A percentile compares a stretch with the other conserved stretches of the same genome.
Conservation (phyloP, 2,329 filamentous ascomycete genomes). For the Fusarium mundagurra region DNA sequence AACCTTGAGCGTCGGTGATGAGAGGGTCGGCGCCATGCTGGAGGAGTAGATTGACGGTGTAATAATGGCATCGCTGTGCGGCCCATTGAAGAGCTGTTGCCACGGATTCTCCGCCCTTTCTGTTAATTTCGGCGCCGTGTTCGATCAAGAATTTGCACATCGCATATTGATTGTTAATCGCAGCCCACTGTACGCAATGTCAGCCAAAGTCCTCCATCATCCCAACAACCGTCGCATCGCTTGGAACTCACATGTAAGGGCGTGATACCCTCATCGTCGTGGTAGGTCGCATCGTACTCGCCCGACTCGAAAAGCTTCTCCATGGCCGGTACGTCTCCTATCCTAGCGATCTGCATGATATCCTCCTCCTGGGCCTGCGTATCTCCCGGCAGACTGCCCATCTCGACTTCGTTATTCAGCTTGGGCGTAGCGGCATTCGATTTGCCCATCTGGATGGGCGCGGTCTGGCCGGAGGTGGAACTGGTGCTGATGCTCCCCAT, state of each 20-base stretch:
- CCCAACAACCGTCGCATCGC: not conserved
- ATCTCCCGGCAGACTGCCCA: constrained; percentile 59
- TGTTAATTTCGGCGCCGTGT: constrained; percentile 88
- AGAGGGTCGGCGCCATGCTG: constrained; percentile 92
- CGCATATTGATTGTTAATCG: constrained; percentile 98
- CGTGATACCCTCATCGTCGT: constrained; percentile 93
- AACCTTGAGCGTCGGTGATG: constrained; percentile 92
- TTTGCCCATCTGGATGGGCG: constrained; percentile 67
- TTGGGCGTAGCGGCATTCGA: constrained; percentile 62
- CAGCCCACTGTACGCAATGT: constrained; percentile 78
- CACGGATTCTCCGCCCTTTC: constrained; percentile 92
- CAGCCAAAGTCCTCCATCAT: constrained; percentile 6
- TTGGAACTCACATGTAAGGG: constrained; percentile 81
- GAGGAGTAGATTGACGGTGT: constrained; percentile 91
- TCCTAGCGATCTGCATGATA: constrained; percentile 92
- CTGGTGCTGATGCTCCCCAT: constrained; percentile 56
- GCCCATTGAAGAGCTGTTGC: constrained; percentile 97
- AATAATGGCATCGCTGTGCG: constrained; percentile 95
- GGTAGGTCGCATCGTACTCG: constrained; percentile 83
- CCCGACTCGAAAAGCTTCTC: constrained; percentile 88
- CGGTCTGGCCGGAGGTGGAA: constrained; percentile 51
- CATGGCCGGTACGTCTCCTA: constrained; percentile 87
- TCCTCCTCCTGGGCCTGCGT: constrained; percentile 67
- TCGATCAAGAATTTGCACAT: constrained; percentile 96
- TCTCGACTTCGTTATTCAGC: constrained; percentile 66